Evolutionary conservation across 306 rosid species (phyloP).

Genomic region (Amphicarpaea edgeworthii): DNA sequence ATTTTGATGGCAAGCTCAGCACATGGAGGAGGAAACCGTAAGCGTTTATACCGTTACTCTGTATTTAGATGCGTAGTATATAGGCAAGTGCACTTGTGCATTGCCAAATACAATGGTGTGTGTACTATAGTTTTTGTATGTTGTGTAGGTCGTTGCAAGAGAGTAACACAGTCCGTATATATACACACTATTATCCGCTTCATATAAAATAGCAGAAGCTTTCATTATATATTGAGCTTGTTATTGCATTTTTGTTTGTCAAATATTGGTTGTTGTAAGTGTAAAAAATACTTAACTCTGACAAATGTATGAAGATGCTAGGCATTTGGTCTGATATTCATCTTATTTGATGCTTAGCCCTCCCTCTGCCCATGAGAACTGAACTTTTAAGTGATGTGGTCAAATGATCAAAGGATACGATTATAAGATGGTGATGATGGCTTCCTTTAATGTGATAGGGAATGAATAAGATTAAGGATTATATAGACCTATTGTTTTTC

Average conservation of each 20-base stretch:
- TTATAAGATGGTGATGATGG: conserved; percentile 4
- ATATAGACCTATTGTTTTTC: conserved; percentile 16
- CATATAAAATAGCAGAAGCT: conserved; percentile 1
- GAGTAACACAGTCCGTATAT: conserved; percentile 21
- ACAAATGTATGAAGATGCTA: conserved; percentile 6
- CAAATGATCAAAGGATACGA: conserved; percentile 15
- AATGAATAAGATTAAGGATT: conserved; percentile 2
- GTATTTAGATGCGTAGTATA: conserved; percentile 15
- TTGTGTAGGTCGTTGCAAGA: neutral
- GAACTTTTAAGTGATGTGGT: conserved; percentile 26
- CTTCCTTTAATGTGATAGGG: conserved; percentile 32
- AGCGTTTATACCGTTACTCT: conserved; percentile 45
- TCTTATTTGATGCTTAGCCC: conserved; percentile 16
- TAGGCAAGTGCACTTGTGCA: neutral
- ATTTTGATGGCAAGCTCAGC: conserved; percentile 90
- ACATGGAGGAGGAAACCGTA: conserved; percentile 95
- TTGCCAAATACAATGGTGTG: neutral
- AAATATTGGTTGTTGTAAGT: conserved; percentile 19
- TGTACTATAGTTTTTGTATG: neutral
- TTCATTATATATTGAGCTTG: neutral
- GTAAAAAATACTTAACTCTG: conserved; percentile 13
- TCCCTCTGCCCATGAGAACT: conserved; percentile 21
- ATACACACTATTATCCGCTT: conserved; percentile 1
- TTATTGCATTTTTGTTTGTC: conserved; percentile 15
- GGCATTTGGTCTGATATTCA: conserved; percentile 4